Evolutionary conservation across 2,329 filamentous ascomycete species (phyloP).

Genomic region (Fusarium penzigii): DNA sequence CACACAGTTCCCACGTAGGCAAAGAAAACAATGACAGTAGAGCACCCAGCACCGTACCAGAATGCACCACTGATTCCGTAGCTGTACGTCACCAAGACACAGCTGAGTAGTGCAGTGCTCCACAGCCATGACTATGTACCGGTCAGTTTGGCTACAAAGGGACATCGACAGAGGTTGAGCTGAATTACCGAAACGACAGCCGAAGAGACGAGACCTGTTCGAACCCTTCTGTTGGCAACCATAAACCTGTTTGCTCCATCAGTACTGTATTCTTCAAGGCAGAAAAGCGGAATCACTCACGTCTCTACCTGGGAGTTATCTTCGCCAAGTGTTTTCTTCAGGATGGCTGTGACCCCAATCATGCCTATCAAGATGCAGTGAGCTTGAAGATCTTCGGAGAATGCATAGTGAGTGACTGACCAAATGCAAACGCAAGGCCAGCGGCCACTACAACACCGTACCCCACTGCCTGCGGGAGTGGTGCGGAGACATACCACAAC

Average conservation of each 20-base stretch:
- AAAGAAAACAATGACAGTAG: conserved; percentile 69
- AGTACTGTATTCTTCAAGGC: not conserved
- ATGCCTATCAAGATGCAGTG: conserved; percentile 1
- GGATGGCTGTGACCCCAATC: conserved; percentile 9
- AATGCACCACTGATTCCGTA: conserved; percentile 14
- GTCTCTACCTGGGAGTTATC: conserved; percentile 14
- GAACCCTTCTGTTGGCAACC: conserved; percentile 11
- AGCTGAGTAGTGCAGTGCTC: conserved; percentile 12
- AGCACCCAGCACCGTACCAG: conserved; percentile 12
- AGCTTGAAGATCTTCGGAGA: not conserved
- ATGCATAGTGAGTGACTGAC: conserved; percentile 51
- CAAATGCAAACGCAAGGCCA: conserved; percentile 71
- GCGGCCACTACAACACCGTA: conserved; percentile 77
- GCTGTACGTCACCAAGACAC: conserved; percentile 10
- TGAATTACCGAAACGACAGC: conserved; percentile 10
- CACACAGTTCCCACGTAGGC: conserved; percentile 86
- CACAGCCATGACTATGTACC: conserved; percentile 9
- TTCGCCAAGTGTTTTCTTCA: conserved; percentile 13
- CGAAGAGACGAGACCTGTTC: conserved; percentile 10
- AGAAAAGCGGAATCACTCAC: not conserved
- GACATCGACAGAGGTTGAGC: not conserved
- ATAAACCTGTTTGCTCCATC: conserved; percentile 3
- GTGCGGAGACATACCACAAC: conserved; percentile 8
- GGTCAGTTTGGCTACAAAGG: not conserved
- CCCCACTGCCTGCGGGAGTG: conserved; percentile 44